Base-by-base conservation (phyloP, 192 early-diverging fungal genomes). In the Gryganskiella cystojenkinii region DNA sequence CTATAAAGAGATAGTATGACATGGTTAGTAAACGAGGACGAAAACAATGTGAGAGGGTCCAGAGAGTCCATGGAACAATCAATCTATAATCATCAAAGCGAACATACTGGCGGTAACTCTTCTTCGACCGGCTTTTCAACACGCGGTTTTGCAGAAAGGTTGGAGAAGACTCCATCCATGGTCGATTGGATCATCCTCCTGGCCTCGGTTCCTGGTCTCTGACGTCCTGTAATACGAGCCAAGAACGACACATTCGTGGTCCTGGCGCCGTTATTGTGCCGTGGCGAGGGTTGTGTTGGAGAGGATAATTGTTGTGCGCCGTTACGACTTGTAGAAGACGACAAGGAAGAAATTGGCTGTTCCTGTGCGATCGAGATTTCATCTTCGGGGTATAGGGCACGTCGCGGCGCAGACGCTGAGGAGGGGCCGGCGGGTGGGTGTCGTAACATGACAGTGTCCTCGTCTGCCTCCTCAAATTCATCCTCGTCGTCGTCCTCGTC, bases 91-190 rank as follows among this genome's bases (percentile, higher is more conserved):
- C 8, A 22, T 44, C 17, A 33, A 11, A 45, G 8, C 17, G 13
- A 50, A 37, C 64, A 24, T 78, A 78, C 73, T 20, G 73, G 73
- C 3, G 73, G 73, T 11, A 78, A 47, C 22, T 78, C 73, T 51
- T 78, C 73, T 42, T 78, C 63, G 19, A 45, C 58, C 3, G 73
- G 73, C 33, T 68, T 78, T 30, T 78, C 73, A 1, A 78, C 73
- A 6, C 73, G 24, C 0, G 73, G 73, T 20, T 68, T 78, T 17
- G 73, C 73, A 19, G 73, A 67, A 9, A 78, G 51, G 22, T 78
- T 78, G 8, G 73, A 67, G 20, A 78, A 78, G 3, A 78, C 73
- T 3, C 73, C 73, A 30, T 78, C 73, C 37, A 68, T 67, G 6
- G 73, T 61, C 8, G 73, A 63, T 20, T 61, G 65, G 30, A 78